Base-by-base conservation (phyloP, 2,329 filamentous ascomycete species). In the Ascochyta koolunga region DNA sequence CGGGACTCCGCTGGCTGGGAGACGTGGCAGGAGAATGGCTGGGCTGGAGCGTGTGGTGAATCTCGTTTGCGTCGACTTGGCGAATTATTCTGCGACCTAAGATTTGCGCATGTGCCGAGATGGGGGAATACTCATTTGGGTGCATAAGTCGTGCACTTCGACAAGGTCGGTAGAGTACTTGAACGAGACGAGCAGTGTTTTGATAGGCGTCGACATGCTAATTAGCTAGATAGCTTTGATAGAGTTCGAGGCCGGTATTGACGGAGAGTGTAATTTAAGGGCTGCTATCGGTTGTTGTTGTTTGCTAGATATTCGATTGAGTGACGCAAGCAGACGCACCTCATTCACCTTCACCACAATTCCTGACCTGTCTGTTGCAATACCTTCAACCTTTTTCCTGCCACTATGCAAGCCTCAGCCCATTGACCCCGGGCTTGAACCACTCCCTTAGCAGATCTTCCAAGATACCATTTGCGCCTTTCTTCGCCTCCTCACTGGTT, bases 401-500 rank as follows among this genome's bases (percentile, higher is more conserved):
- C 35, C 11, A 31, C 42, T 60, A 75, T 16, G 73, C 73, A 43
- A 75, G 56, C 47, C 56, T 64, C 58, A 76, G 38, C 15, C 73
- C 71, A 47, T 75, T 67, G 56, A 66, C 59, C 32, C 73, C 74
- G 1, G 72, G 72, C 59, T 70, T 73, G 52, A 83, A 83, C 81
- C 81, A 83, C 58, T 82, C 80, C 32, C 51, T 66, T 56, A 82
- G 58, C 51, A 83, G 59, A 68, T 79, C 76, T 15, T 69, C 59
- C 43, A 79, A 61, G n/a, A 82, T 79, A 36, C 75, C 76, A 19
- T 79, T 66, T 5, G 81, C 81, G 9, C 73, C 72, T 13, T 50
- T 57, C 56, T 77, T 79, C 11, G 80, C 81, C 44, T 72, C 71
- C 18, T 73, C 73, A 13, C 73, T 72, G 10, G 70, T 77, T 37